A percentile compares a stretch with the other conserved stretches of the same genome.
Conservation (phyloP, 2,329 filamentous ascomycete genomes). For the Elsinoe ampelina region DNA sequence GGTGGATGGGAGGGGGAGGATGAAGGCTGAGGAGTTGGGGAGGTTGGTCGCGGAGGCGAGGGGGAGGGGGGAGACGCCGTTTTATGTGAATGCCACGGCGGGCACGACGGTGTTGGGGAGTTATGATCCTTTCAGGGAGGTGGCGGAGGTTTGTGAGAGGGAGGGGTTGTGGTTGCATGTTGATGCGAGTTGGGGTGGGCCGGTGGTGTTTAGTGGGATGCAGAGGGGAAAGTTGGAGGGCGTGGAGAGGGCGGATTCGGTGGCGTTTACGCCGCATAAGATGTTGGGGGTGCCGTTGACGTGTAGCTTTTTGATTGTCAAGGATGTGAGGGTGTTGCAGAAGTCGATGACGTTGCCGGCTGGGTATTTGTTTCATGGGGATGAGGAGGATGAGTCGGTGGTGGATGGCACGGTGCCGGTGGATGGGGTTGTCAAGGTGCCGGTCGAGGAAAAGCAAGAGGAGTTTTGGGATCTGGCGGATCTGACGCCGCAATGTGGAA, state of each 20-base stretch:
- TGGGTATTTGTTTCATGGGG: constrained; percentile 54
- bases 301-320: constrained; percentile 77
- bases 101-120: constrained; percentile 89
- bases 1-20: constrained; percentile 62
- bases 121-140: constrained; percentile 67
- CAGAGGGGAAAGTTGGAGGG: constrained; percentile 59
- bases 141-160: constrained; percentile 60
- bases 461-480: constrained; percentile 87
- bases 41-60: constrained; percentile 53
- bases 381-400: constrained; percentile 30
- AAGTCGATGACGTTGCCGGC: constrained; percentile 77
- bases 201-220: constrained; percentile 63
- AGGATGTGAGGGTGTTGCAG: constrained; percentile 69
- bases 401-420: constrained; percentile 19
- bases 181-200: constrained; percentile 84
- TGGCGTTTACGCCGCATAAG: constrained; percentile 92
- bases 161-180: constrained; percentile 84
- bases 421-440: constrained; percentile 18
- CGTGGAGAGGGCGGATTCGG: constrained; percentile 62
- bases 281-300: constrained; percentile 90
- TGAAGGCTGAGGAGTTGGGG: constrained; percentile 59
- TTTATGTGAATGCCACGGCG: constrained; percentile 92
- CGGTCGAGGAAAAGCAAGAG: constrained; percentile 16
- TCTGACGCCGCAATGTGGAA: constrained; percentile 85
- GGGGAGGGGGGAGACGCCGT: constrained; percentile 63